These are phyloP conservation scores for Pseudogymnoascus verrucosus DNA, from an alignment of 2,329 filamentous ascomycete genomes.

Conservation along the genomic window DNA sequence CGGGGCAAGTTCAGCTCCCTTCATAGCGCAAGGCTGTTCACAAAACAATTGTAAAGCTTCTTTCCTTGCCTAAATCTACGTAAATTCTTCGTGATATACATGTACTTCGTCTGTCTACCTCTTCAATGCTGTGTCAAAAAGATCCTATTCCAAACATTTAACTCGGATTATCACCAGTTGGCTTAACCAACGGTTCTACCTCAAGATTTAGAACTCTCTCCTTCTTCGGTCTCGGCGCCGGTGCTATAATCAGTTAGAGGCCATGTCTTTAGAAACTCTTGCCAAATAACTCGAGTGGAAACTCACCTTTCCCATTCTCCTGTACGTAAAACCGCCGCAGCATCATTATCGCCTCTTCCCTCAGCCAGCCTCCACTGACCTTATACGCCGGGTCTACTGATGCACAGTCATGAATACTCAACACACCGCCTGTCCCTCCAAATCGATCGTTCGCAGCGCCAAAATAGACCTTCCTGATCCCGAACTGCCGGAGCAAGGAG, in stretches of 20 bases:
- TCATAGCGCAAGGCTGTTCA: neutral
- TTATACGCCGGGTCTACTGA: slow-evolving; percentile 51
- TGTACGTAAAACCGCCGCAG: slow-evolving; percentile 94
- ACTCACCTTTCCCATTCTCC: slow-evolving; percentile 82
- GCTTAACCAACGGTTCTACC: slow-evolving; percentile 20
- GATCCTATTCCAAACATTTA: neutral
- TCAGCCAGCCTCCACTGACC: slow-evolving; percentile 78
- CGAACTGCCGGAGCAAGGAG: slow-evolving; percentile 79
- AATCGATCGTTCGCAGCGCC: slow-evolving; percentile 96
- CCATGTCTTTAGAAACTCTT: neutral
- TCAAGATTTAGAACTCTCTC: slow-evolving; percentile 27
- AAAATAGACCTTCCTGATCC: slow-evolving; percentile 85
- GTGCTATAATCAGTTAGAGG: slow-evolving; percentile 17
- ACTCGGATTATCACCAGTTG: neutral
- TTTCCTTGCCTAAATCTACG: neutral
- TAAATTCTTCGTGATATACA: neutral
- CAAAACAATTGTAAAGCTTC: neutral
- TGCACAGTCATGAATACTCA: slow-evolving; percentile 59
- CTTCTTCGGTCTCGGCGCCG: slow-evolving; percentile 27
- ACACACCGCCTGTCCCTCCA: slow-evolving; percentile 88
- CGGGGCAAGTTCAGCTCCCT: neutral
- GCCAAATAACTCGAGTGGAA: neutral
- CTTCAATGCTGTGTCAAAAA: neutral
- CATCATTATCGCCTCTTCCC: slow-evolving; percentile 87
- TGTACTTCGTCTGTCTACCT: neutral